A percentile compares a stretch with the other conserved stretches of the same genome.
Evolutionary conservation across 2,329 filamentous ascomycete genomes (phyloP).

Genomic region (Penicillium sp.): DNA sequence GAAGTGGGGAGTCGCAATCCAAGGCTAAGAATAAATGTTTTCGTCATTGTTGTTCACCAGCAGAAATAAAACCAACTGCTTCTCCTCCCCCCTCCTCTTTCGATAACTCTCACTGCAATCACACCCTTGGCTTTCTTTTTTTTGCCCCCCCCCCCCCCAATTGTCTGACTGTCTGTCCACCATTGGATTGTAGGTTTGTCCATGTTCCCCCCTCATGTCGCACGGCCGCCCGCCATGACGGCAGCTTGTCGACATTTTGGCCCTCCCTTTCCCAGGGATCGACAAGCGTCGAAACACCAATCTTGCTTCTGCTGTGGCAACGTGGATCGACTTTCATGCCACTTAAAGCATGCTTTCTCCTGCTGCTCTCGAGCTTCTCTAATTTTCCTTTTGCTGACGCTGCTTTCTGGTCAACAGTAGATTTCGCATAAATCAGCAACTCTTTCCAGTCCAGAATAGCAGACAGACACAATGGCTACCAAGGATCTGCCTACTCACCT

Average conservation of each 20-base stretch:
- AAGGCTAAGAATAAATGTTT: background rate
- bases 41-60: slow-evolving; percentile 9
- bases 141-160: background rate
- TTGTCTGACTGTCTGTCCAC: background rate
- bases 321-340: slow-evolving; percentile 5
- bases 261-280: slow-evolving; percentile 29
- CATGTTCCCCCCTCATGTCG: slow-evolving; percentile 5
- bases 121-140: slow-evolving; percentile 6
- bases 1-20: slow-evolving; percentile 2
- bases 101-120: slow-evolving; percentile 13
- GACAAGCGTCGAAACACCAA: slow-evolving; percentile 21
- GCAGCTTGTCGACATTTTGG: slow-evolving; percentile 34
- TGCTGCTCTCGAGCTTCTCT: background rate
- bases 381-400: slow-evolving; percentile 5
- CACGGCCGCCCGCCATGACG: slow-evolving; percentile 33
- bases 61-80: slow-evolving; percentile 12
- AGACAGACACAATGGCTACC: slow-evolving; percentile 66
- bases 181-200: slow-evolving; percentile 13
- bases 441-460: slow-evolving; percentile 8
- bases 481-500: slow-evolving; percentile 85
- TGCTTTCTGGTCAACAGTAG: background rate
- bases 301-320: slow-evolving; percentile 28
- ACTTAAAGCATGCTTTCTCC: background rate
- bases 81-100: slow-evolving; percentile 20
- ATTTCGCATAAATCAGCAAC: background rate